Evolutionary conservation across 805 yeast genomes (phyloP).

Genomic region (Millerozyma acaciae): DNA sequence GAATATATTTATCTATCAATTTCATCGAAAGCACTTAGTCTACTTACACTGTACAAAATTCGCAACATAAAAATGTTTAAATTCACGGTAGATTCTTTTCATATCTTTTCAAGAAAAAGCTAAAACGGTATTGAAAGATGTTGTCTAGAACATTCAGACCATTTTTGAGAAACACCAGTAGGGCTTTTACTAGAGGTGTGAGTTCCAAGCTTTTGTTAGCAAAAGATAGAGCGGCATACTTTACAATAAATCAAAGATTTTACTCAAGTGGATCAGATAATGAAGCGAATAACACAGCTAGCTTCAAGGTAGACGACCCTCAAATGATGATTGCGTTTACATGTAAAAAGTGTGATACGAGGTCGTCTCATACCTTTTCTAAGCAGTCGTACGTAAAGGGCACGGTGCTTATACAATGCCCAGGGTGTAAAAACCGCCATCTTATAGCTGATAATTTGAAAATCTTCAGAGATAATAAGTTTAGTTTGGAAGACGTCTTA

Average conservation of each 20-base stretch:
- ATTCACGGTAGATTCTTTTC: too few relatives aligned
- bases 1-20: not conserved
- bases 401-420: conserved; percentile 86
- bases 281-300: conserved; percentile 7
- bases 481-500: conserved; percentile 78
- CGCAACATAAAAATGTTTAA: too few relatives aligned
- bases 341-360: conserved; percentile 77
- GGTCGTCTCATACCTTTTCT: conserved; percentile 87
- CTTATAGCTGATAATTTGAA: conserved; percentile 72
- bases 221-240: too few relatives aligned
- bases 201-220: too few relatives aligned
- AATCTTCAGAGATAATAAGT: conserved; percentile 73
- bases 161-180: too few relatives aligned
- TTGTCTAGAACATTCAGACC: too few relatives aligned
- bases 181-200: too few relatives aligned
- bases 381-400: conserved; percentile 89
- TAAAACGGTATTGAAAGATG: too few relatives aligned
- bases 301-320: conserved; percentile 64
- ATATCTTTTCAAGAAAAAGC: too few relatives aligned
- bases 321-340: conserved; percentile 86
- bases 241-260: too few relatives aligned
- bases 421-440: conserved; percentile 84
- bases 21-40: too few relatives aligned
- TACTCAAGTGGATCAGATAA: conserved; percentile 1
- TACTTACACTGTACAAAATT: too few relatives aligned